These are phyloP conservation scores for Sordariomycetes sp. DNA, from an alignment of 2,329 filamentous ascomycete genomes.

Conservation along the genomic window DNA sequence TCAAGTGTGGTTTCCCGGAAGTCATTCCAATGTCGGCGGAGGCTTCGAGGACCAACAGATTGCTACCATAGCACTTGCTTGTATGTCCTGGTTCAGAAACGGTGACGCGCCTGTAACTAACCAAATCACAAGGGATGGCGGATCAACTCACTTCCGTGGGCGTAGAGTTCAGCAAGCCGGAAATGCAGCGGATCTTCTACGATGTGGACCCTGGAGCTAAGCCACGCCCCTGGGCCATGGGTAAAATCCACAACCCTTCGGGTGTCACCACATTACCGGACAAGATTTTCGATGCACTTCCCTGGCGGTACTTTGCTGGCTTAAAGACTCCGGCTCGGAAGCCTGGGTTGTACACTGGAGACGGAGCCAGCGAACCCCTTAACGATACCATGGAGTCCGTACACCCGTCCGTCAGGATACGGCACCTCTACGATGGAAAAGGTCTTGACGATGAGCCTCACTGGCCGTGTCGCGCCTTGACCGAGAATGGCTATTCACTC, in stretches of 20 bases:
- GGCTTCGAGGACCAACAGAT: constrained; percentile 42
- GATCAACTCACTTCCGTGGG: constrained; percentile 31
- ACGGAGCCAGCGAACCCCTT: constrained; percentile 5
- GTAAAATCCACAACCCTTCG: constrained; percentile 9
- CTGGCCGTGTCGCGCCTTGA: constrained; percentile 10
- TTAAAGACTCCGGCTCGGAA: constrained; percentile 6
- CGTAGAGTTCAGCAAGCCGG: constrained; percentile 30
- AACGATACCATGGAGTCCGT: constrained; percentile 13
- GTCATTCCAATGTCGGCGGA: constrained; percentile 57
- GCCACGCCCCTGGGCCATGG: constrained; percentile 9
- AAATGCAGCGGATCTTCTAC: constrained; percentile 21
- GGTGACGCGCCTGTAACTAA: neutral
- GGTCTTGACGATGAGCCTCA: constrained; percentile 15
- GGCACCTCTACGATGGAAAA: constrained; percentile 15
- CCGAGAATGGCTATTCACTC: constrained; percentile 8
- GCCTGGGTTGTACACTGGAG: constrained; percentile 11
- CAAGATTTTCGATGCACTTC: neutral
- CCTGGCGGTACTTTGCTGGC: neutral
- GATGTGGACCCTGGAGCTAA: constrained; percentile 10
- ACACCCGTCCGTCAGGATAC: constrained; percentile 17
- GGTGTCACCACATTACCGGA: constrained; percentile 5
- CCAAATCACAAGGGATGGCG: neutral
- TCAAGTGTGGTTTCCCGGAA: constrained; percentile 55
- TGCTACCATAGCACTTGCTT: constrained; percentile 21
- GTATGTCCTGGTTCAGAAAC: too few relatives aligned